Base-by-base conservation (phyloP, 2,329 filamentous ascomycete species). In the Triangularia setosa region DNA sequence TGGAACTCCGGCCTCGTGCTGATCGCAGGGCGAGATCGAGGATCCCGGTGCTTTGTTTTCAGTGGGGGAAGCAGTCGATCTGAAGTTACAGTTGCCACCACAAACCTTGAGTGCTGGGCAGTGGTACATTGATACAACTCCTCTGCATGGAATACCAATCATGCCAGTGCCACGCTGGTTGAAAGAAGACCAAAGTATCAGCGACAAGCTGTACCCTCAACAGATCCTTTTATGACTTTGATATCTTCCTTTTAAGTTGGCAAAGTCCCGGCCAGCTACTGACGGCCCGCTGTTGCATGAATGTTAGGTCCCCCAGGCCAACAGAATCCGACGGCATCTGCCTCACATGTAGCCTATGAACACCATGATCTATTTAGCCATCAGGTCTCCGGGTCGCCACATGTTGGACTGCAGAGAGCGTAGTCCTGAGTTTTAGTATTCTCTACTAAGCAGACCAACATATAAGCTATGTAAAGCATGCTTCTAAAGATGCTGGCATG, bases 291-390 rank as follows among this genome's bases (percentile, higher is more conserved):
- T 24, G 40, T 64, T 64, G 66, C 66, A 68, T 68, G 64, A 68
- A 65, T 57, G 18, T 48, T 6, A 30, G 64, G n/a, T 44, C 66
- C 61, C 61, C 61, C 35, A 55, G 18, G 59, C 60, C 60, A 63
- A 63, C 64, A 62, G 60, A 64, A 62, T 66, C 64, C 54, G 61
- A 68, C 66, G 63, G 52, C 55, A 23, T 64, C 48, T 66, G 64
- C 64, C 21, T 65, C 66, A 67, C 44, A 63, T 65, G 64, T 65
- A 67, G 60, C 65, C 65, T 57, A 57, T 55, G 52, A 55, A 27
- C 12, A 55, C 40, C n/a, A 9, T 48, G n/a, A 48, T 48, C n/a
- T 48, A 48, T 48, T 48, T 48, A 48, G 40, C 57, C 57, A 44
- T 48, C 54, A 54, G 40, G 16, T 4, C 24, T 27, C 57, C 33